Evolutionary conservation across 768 basidiomycete genomes (phyloP), one percentile per base, ranked within the genome.

Genomic region (Pisolithus orientalis): DNA sequence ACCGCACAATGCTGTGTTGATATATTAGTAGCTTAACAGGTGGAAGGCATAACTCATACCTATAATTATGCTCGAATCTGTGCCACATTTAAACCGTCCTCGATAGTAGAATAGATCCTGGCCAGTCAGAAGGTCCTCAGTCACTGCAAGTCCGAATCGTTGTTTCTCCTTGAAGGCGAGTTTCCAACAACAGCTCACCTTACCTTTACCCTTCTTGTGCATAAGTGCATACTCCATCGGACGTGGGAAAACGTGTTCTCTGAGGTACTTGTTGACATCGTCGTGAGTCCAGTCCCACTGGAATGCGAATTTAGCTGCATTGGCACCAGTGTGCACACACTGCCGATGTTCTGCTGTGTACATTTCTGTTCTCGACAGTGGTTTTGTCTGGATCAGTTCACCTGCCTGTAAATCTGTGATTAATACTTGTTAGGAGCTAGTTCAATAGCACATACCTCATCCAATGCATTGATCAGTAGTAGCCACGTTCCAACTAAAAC

Each of bases 91-190:
- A 6, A 6, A 13, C 27, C 27, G 28, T 5, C 47, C 52, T 53
- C 17, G 3, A 44, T 49, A 53, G n/a, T 21, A 2, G 13, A 14
- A 28, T 11, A 53, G 39, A 21, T 53, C 48, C 13, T 14, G 13
- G 16, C 52, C 14, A 5, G n/a, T 11, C 0, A 38, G 52, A 5
- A 2, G 28, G 9, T 40, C 39, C 1, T 17, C 10, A 24, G 21
- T 25, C 17, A 50, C 11, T 0, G 31, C 31, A 8, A 40, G 39
- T 8, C 25, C 38, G 2, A 27, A 39, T 6, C 21, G 6, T 6
- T 39, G 39, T 40, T 49, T 44, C 24, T 53, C 52, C 39, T 53
- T 53, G 39, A 14, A 40, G 17, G 49, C 39, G 4, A 49, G 34
- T 21, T 38, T 17, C 52, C 52, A 53, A 10, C 7, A 17, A 38